phyloP scores from a whole-genome alignment of 768 basidiomycete species.

The Tylopilus sp. region DNA sequence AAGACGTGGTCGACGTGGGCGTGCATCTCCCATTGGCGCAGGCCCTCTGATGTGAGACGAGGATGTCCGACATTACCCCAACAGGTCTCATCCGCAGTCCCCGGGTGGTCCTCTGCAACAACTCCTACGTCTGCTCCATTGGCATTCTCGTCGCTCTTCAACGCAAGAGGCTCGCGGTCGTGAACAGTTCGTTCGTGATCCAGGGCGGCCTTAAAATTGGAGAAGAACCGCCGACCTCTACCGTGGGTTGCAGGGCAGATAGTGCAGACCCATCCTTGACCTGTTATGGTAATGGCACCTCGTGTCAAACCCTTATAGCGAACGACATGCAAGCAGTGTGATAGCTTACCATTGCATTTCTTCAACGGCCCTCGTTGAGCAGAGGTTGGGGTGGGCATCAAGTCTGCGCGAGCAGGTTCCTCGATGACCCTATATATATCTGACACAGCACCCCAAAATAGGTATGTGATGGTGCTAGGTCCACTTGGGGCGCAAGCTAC shows the following conservation, averaged over 20 bases:
- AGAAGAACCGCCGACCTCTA: conserved; percentile 18
- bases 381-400: conserved; percentile 24
- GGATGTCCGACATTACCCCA: conserved; percentile 30
- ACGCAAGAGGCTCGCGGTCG: conserved; percentile 16
- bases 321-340: neutral
- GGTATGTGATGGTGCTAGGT: conserved; percentile 5
- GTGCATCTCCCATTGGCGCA: conserved; percentile 29
- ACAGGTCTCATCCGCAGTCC: conserved; percentile 20
- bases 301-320: neutral
- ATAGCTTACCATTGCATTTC: conserved; percentile 22
- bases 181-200: conserved; percentile 29
- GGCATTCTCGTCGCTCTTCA: neutral
- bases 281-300: conserved; percentile 14
- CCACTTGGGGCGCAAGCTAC: neutral
- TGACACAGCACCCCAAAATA: conserved; percentile 16
- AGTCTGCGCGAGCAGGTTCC: conserved; percentile 10
- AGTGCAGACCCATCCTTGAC: conserved; percentile 34
- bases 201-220: conserved; percentile 28
- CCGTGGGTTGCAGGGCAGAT: conserved; percentile 25
- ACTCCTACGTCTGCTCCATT: neutral
- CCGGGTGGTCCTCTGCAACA: conserved; percentile 6
- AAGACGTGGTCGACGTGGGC: conserved; percentile 44
- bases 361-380: conserved; percentile 14
- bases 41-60: conserved; percentile 29
- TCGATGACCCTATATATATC: conserved; percentile 14